Evolutionary conservation across 164 flowering plant genomes (phyloP).

Genomic region (Vitis rupestris): DNA sequence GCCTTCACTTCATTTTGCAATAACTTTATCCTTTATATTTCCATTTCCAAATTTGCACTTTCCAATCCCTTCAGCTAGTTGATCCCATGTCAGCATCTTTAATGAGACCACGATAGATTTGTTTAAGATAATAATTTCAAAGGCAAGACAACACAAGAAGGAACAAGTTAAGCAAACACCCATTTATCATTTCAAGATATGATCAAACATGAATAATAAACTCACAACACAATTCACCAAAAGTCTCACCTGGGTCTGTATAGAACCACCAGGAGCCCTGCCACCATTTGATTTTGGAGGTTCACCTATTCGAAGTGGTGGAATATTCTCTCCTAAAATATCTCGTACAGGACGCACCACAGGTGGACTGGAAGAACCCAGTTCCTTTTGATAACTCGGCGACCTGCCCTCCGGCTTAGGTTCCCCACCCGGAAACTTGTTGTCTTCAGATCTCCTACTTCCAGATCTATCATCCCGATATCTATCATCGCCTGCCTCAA

Average conservation of each 20-base stretch:
- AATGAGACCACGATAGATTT: too few species aligned
- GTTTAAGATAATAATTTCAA: too few species aligned
- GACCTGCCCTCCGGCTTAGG: constrained; percentile 18
- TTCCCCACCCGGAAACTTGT: constrained; percentile 22
- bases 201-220: too few species aligned
- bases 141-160: too few species aligned
- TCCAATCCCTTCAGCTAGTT: too few species aligned
- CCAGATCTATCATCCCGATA: constrained; percentile 35
- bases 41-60: too few species aligned
- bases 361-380: constrained; percentile 16
- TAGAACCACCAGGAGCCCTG: constrained; percentile 23
- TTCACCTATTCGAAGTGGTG: constrained; percentile 17
- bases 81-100: too few species aligned
- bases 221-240: too few species aligned
- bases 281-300: constrained; percentile 17
- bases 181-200: too few species aligned
- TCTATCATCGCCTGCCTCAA: constrained; percentile 61
- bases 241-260: constrained; percentile 21
- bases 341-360: constrained; percentile 24
- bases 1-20: too few species aligned
- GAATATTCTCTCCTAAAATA: constrained; percentile 28
- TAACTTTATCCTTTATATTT: too few species aligned
- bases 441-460: constrained; percentile 23
- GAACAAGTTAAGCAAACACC: too few species aligned
- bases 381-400: constrained; percentile 18